phyloP scores from a whole-genome alignment of 768 basidiomycete species.

The Brasilioporus rufonigricans region DNA sequence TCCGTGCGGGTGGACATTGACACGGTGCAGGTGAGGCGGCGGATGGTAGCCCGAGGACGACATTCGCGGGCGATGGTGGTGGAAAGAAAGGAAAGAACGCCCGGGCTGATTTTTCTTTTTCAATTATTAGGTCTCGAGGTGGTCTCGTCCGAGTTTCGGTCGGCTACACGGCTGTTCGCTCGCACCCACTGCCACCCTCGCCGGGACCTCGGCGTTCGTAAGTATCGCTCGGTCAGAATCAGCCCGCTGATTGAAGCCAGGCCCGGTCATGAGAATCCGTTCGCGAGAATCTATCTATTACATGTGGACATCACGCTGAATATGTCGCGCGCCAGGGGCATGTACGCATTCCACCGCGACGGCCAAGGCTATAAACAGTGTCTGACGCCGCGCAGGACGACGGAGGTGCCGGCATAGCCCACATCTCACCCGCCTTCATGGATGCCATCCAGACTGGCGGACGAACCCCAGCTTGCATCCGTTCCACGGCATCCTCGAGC shows the following conservation, averaged over 20 bases:
- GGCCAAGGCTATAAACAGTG: conserved; percentile 1
- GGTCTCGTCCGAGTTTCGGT: background rate
- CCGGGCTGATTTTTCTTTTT: background rate
- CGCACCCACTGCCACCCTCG: conserved; percentile 8
- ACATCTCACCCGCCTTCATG: background rate
- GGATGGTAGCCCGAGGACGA: conserved; percentile 26
- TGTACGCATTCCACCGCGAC: background rate
- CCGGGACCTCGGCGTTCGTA: background rate
- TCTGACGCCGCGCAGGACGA: conserved; percentile 7
- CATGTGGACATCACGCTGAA: conserved; percentile 15
- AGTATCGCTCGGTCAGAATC: background rate
- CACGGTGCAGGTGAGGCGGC: conserved; percentile 23
- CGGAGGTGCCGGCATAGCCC: background rate
- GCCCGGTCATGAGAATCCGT: background rate
- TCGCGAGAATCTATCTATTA: background rate
- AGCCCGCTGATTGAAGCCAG: background rate
- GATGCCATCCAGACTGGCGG: background rate
- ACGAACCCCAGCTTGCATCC: background rate
- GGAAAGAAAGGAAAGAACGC: conserved; percentile 5
- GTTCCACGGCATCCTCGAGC: background rate
- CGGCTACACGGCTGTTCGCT: conserved; percentile 11
- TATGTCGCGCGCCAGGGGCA: background rate
- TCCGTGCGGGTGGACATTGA: conserved; percentile 26
- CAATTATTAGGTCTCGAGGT: background rate
- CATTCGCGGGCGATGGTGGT: conserved; percentile 22